Percentiles rank a stretch among this genome's conserved stretches.
These are phyloP conservation scores for Carpinus fangiana DNA, from an alignment of 306 rosid genomes.

Conservation along the genomic window DNA sequence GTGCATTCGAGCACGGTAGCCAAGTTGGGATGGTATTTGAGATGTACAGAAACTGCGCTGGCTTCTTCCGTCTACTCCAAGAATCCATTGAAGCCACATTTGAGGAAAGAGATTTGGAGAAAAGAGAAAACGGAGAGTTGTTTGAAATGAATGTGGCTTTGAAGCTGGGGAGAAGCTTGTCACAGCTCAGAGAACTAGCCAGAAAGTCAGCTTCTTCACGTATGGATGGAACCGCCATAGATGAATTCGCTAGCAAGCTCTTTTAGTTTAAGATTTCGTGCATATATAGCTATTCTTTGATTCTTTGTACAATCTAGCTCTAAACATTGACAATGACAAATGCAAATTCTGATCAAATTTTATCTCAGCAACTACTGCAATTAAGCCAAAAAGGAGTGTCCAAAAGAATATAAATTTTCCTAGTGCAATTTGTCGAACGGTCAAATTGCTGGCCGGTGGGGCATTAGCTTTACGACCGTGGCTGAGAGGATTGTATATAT, in stretches of 20 bases:
- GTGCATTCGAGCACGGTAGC: constrained; percentile 60
- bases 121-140: constrained; percentile 61
- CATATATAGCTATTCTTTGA: not conserved
- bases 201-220: constrained; percentile 45
- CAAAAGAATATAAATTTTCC: no score
- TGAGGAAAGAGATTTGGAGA: constrained; percentile 48
- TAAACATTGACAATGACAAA: not conserved
- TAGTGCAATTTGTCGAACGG: no score
- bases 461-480: no score
- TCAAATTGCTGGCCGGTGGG: no score
- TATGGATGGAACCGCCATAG: constrained; percentile 35
- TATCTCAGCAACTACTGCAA: no score
- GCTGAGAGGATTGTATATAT: no score
- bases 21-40: constrained; percentile 81
- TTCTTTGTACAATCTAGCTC: not conserved
- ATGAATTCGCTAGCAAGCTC: constrained; percentile 72
- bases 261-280: constrained; percentile 23
- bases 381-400: no score
- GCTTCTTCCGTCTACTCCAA: constrained; percentile 51
- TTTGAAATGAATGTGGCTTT: constrained; percentile 65
- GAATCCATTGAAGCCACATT: constrained; percentile 45
- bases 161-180: constrained; percentile 64
- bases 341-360: not conserved
- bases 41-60: constrained; percentile 61
- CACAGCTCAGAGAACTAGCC: constrained; percentile 51